phyloP scores from a whole-genome alignment of 2,329 filamentous ascomycete genomes.

The Cladophialophora immunda region DNA sequence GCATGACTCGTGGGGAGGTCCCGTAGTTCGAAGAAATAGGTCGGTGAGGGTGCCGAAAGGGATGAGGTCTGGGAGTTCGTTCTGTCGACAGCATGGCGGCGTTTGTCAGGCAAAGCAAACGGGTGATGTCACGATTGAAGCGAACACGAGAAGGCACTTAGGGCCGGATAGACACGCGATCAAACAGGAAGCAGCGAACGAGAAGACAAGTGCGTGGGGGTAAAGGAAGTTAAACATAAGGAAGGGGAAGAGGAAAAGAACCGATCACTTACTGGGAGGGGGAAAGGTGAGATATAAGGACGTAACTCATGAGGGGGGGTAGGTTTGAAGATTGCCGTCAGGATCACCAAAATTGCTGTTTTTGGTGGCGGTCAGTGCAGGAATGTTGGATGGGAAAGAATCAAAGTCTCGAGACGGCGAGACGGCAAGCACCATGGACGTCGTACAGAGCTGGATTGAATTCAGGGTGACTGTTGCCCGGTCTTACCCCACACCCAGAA shows the following conservation, averaged over 20 bases:
- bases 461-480: slow-evolving; percentile 32
- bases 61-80: slow-evolving; percentile 29
- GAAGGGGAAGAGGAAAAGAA: slow-evolving; percentile 1
- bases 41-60: slow-evolving; percentile 30
- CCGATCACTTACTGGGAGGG: slow-evolving; percentile 20
- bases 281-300: slow-evolving; percentile 19
- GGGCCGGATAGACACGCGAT: slow-evolving; percentile 17
- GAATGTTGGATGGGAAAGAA: slow-evolving; percentile 9
- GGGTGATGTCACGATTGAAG: slow-evolving; percentile 27
- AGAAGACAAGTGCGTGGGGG: slow-evolving; percentile 7
- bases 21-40: slow-evolving; percentile 18
- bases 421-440: slow-evolving; percentile 6
- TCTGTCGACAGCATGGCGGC: slow-evolving; percentile 53
- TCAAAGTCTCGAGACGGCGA: slow-evolving; percentile 13
- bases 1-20: slow-evolving; percentile 33
- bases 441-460: slow-evolving; percentile 23
- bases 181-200: slow-evolving; percentile 5
- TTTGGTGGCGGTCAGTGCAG: slow-evolving; percentile 13
- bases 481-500: slow-evolving; percentile 27
- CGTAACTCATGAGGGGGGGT: background rate
- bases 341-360: slow-evolving; percentile 5
- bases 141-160: slow-evolving; percentile 32
- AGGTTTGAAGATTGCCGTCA: slow-evolving; percentile 21
- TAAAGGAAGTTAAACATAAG: background rate
- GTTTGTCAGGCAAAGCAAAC: slow-evolving; percentile 25